Evolutionary conservation across 805 yeast species (phyloP), one percentile per base, ranked within the genome.

Genomic region (Scheffersomyces stipitis): DNA sequence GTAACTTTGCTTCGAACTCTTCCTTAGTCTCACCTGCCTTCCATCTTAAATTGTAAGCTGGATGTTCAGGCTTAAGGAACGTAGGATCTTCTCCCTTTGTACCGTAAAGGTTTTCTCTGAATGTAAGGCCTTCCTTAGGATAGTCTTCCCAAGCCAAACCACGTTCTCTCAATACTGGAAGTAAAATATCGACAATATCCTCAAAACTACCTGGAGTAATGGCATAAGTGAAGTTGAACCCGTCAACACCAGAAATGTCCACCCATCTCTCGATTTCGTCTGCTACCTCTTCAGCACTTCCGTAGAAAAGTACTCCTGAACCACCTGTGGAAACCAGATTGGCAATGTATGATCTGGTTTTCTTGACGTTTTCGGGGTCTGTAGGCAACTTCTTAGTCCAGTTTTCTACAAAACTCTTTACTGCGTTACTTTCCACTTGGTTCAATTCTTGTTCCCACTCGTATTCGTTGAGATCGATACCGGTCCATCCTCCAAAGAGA

Each of bases 141-240:
- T 69, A 68, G 33, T 67, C 71, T 4, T 55, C 46, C 57, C 64
- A 54, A n/a, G 56, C 56, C 12, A 61, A 51, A 5, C 67, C 69
- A 30, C 68, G 52, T 15, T 39, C 42, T 40, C 58, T 56, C 28
- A 69, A 50, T 34, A 58, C 71, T 8, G 73, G 73, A 15, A 69
- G 46, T 24, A 69, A 42, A 18, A 41, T 43, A 7, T 66, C 60
- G 17, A 65, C 65, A 28, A 69, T 44, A 10, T 70, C 71, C 40
- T 62, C 64, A 31, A 62, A 56, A 4, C 64, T 45, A 3, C 61
- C 66, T 15, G 69, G 71, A 15, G 54, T 45, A 7, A 64, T 51
- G 1, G 71, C 62, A 42, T 66, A 61, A 2, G 63, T 58, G 30
- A 70, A 48, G 38, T 70, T 70, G 45, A 69, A 67, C 0, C 75